These are phyloP conservation scores for Vitis riparia DNA, from an alignment of 164 flowering plant genomes.

Conservation along the genomic window DNA sequence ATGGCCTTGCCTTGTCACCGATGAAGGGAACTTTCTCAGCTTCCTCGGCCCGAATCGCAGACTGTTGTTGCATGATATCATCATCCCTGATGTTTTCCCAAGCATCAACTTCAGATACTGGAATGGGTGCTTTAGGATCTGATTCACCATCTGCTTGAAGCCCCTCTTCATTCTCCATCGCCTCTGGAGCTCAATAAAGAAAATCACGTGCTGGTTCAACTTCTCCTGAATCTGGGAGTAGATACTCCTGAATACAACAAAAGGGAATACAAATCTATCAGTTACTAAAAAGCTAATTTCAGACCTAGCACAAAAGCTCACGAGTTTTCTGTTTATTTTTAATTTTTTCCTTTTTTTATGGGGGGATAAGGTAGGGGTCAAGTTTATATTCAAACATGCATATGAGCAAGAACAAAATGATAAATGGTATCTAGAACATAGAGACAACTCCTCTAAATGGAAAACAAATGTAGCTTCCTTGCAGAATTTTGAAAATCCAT, in stretches of 20 bases:
- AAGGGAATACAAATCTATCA: too few species aligned
- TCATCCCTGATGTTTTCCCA: conserved; percentile 63
- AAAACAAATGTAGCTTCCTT: too few species aligned
- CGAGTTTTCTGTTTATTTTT: too few species aligned
- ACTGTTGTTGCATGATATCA: conserved; percentile 75
- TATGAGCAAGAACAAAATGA: too few species aligned
- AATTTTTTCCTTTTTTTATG: too few species aligned
- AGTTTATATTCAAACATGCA: too few species aligned
- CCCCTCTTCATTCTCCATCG: conserved; percentile 44
- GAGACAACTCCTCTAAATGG: too few species aligned
- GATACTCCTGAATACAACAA: neutral
- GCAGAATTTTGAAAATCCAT: too few species aligned
- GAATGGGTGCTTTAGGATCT: conserved; percentile 19
- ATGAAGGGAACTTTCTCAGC: conserved; percentile 69
- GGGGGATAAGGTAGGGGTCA: too few species aligned
- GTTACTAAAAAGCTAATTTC: too few species aligned
- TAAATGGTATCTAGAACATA: too few species aligned
- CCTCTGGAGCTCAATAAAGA: neutral
- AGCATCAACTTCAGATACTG: conserved; percentile 23
- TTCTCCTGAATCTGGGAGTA: neutral
- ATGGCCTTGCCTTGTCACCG: conserved; percentile 67
- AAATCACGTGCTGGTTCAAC: neutral
- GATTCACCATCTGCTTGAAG: conserved; percentile 19
- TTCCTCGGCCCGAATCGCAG: conserved; percentile 58
- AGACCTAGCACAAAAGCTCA: too few species aligned